Conservation (phyloP, 202 grass and related monocot species). For the Cymbopogon flexuosus region DNA sequence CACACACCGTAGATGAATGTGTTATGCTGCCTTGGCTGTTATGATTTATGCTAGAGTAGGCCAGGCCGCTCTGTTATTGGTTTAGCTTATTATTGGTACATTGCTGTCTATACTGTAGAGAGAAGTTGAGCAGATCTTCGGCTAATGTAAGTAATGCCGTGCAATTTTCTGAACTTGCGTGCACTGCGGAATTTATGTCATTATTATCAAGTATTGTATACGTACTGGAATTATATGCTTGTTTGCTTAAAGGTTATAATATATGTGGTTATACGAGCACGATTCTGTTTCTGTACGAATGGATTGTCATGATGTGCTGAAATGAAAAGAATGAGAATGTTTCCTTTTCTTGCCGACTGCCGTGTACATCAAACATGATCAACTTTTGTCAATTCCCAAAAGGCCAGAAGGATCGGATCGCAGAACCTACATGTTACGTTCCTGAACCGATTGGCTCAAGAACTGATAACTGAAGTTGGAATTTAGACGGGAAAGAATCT, state of each 20-base stretch:
- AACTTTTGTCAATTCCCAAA: background rate
- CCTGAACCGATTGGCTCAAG: too few species aligned
- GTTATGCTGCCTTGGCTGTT: slow-evolving; percentile 15
- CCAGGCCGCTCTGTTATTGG: background rate
- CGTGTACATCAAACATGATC: background rate
- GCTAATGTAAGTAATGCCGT: background rate
- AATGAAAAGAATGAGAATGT: too few species aligned
- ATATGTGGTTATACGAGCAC: background rate
- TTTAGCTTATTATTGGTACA: background rate
- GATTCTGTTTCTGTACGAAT: background rate
- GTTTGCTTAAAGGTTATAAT: background rate
- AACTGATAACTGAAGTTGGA: too few species aligned
- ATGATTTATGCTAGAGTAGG: slow-evolving; percentile 22
- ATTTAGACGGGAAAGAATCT: too few species aligned
- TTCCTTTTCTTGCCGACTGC: too few species aligned
- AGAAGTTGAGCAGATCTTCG: background rate
- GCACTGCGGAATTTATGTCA: background rate
- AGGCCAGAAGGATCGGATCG: background rate
- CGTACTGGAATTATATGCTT: background rate
- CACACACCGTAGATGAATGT: background rate
- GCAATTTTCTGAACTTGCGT: background rate
- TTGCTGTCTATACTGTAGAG: background rate
- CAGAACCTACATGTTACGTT: too few species aligned
- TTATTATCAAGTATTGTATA: background rate
- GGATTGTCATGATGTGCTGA: too few species aligned